Evolutionary conservation across 2,329 filamentous ascomycete genomes (phyloP).

Genomic region (Beauveria sp.): DNA sequence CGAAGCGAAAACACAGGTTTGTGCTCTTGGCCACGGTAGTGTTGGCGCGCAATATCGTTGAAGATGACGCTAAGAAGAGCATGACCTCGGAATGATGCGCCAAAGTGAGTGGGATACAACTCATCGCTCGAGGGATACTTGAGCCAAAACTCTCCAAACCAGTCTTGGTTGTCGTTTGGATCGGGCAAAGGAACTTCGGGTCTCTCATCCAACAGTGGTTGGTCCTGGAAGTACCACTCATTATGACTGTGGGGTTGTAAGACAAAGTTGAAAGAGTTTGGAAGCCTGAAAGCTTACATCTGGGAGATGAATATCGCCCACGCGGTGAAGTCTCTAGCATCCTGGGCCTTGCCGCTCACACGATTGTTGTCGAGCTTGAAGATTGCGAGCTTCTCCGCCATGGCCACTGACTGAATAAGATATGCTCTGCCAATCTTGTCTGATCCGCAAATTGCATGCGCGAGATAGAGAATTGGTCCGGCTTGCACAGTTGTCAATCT

Average conservation of each 20-base stretch:
- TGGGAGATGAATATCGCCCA: constrained; percentile 31
- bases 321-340: constrained; percentile 22
- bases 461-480: constrained; percentile 24
- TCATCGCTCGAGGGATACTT: constrained; percentile 24
- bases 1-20: constrained; percentile 18
- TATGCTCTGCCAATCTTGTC: constrained; percentile 29
- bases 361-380: constrained; percentile 17
- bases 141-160: constrained; percentile 30
- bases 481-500: constrained; percentile 30
- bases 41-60: constrained; percentile 18
- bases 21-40: constrained; percentile 15
- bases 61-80: constrained; percentile 26
- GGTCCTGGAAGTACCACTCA: constrained; percentile 19
- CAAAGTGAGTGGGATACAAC: constrained; percentile 19
- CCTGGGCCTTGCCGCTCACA: constrained; percentile 14
- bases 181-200: constrained; percentile 26
- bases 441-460: constrained; percentile 26
- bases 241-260: constrained; percentile 16
- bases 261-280: background rate
- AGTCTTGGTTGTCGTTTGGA: constrained; percentile 15
- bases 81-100: constrained; percentile 22
- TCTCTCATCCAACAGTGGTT: constrained; percentile 22
- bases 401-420: constrained; percentile 21
- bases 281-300: constrained; percentile 16
- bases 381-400: constrained; percentile 26